Evolutionary conservation across 164 flowering plant genomes (phyloP), one percentile per base, ranked within the genome.

Genomic region (Pachysandra terminalis): DNA sequence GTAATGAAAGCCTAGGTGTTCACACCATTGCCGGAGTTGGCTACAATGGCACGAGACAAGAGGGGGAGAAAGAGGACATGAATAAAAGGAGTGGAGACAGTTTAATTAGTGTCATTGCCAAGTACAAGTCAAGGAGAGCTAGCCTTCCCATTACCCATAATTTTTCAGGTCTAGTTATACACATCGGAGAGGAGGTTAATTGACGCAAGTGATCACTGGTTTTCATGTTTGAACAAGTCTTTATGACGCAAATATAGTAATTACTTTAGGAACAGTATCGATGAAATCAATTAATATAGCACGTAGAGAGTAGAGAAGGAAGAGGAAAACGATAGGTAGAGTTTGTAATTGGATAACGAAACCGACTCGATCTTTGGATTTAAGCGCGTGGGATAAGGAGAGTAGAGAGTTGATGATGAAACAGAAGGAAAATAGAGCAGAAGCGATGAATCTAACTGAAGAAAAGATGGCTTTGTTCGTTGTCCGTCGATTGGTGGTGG

Each of bases 321-420:
- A 95, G 16, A 95, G 82, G 26, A 80, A 65, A 1, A 86, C 80
- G 19, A 85, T 64, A 0, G 88, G 73, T 27, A 86, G 77, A 5
- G 78, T 74, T 66, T 85, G 88, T 8, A 92, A 61, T 51, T 92
- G 96, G 24, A 87, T 78, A 22, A 76, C 81, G 28, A 83, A 71
- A 7, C 97, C 98, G 51, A 87, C 74, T 57, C 67, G 68, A 53
- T 95, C 99, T n/a, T 68, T 66, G 19, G 78, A 71, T 32, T 64
- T 61, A 68, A 73, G 22, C 21, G 97, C 85, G 59, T 80, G 78
- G 66, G 75, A 27, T 26, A 89, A 40, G 49, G 97, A 90, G 66
- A 80, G 86, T n/a, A n/a, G 51, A 16, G 93, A 86, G 77, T 89
- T 76, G 14, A 84, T 0, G 51, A 90, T 63, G 77, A 83, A 75